A percentile compares a stretch with the other conserved stretches of the same genome.
Conservation (phyloP, 148 eudicot species). For the Drosera capensis region DNA sequence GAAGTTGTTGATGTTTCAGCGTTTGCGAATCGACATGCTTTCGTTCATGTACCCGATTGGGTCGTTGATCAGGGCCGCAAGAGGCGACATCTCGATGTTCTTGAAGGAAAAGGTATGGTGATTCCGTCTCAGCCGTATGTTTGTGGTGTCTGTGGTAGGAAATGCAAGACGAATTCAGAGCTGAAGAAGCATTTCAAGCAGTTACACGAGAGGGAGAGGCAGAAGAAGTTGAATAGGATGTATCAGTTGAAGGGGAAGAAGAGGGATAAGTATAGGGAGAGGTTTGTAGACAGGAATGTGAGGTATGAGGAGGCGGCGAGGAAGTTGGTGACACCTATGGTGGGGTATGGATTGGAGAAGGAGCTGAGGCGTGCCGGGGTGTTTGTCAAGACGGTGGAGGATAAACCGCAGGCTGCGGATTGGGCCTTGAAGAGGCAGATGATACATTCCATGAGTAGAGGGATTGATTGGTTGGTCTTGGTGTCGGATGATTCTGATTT, state of each 20-base stretch:
- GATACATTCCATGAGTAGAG: conserved; percentile 55
- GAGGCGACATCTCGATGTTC: conserved; percentile 27
- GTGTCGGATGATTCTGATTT: conserved; percentile 93
- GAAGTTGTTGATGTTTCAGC: conserved; percentile 58
- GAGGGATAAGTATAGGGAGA: conserved; percentile 57
- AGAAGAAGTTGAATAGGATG: conserved; percentile 67
- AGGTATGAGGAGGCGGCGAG: conserved; percentile 71
- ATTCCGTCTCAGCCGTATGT: conserved; percentile 28
- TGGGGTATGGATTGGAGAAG: conserved; percentile 55
- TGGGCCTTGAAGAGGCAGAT: conserved; percentile 81
- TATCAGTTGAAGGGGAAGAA: conserved; percentile 71
- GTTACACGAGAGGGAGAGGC: conserved; percentile 68
- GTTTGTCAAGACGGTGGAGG: conserved; percentile 73
- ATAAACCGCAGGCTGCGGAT: conserved; percentile 94
- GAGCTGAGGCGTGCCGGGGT: conserved; percentile 86
- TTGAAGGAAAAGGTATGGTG: conserved; percentile 40
- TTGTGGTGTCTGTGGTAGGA: conserved; percentile 75
- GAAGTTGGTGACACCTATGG: conserved; percentile 40
- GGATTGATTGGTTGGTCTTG: conserved; percentile 70
- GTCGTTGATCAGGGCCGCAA: conserved; percentile 47
- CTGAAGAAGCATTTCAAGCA: conserved; percentile 65
- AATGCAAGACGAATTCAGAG: conserved; percentile 53
- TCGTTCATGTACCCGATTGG: conserved; percentile 63
- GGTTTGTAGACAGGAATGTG: conserved; percentile 36
- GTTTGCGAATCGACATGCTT: conserved; percentile 84